Conservation (phyloP, 805 yeast genomes). For the Kockiozyma suomiensis region DNA sequence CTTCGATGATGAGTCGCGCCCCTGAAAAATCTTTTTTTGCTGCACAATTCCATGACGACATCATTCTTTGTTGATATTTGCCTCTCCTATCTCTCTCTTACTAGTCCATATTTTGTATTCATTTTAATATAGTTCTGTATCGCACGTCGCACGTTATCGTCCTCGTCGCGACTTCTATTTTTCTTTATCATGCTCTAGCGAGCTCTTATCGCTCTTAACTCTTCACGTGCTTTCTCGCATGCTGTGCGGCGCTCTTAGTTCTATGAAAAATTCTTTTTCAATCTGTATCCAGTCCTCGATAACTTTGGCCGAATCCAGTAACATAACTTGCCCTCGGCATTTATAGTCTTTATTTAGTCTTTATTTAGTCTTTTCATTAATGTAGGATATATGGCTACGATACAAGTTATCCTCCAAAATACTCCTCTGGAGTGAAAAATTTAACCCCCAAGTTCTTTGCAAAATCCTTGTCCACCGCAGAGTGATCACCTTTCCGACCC, state of each 20-base stretch:
- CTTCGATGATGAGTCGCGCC: constrained; percentile 8
- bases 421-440: constrained; percentile 75
- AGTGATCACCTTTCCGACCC: constrained; percentile 75
- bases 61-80: neutral
- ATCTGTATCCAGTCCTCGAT: neutral
- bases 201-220: neutral
- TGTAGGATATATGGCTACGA: neutral
- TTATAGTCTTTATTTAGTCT: neutral
- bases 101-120: neutral
- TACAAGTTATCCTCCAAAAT: constrained; percentile 43
- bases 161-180: too few species aligned
- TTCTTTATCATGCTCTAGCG: neutral
- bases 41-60: too few species aligned
- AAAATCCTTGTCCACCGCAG: constrained; percentile 74
- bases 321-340: neutral
- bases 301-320: too few species aligned
- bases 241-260: neutral
- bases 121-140: too few species aligned
- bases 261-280: neutral
- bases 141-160: too few species aligned
- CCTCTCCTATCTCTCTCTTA: neutral
- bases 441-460: constrained; percentile 58
- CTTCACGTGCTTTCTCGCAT: neutral
- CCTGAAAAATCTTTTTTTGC: constrained; percentile 7
- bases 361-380: neutral